These are phyloP conservation scores for Salvia splendens DNA, from an alignment of 257 asterid genomes.

Conservation along the genomic window DNA sequence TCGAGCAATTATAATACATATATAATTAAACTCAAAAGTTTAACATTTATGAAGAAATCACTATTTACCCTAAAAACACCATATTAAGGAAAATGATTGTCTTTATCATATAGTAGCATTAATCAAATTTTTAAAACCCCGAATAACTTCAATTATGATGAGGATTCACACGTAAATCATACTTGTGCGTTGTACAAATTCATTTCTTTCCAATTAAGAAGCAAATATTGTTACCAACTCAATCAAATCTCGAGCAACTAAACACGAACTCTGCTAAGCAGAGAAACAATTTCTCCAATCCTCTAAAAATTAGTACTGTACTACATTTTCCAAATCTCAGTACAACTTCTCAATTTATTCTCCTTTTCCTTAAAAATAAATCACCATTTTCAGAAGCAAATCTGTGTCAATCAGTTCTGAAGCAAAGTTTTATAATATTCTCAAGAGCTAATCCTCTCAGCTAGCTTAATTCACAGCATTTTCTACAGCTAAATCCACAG, in stretches of 20 bases:
- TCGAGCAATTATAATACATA: not conserved
- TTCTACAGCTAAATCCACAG: slow-evolving; percentile 27
- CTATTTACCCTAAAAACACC: not conserved
- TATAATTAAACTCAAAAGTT: not conserved
- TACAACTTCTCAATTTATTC: not conserved
- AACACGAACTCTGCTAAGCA: not conserved
- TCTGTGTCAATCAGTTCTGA: slow-evolving; percentile 9
- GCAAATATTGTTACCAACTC: not conserved
- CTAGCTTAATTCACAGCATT: slow-evolving; percentile 23
- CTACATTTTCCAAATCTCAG: slow-evolving; percentile 15
- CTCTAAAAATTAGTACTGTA: not conserved
- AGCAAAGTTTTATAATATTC: slow-evolving; percentile 23
- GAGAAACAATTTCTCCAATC: not conserved
- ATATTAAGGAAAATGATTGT: not conserved
- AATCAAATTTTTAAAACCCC: not conserved
- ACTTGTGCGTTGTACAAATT: not conserved
- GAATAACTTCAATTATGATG: not conserved
- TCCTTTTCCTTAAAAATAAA: not conserved
- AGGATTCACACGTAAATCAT: not conserved
- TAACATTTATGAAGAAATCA: not conserved
- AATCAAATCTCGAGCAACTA: slow-evolving; percentile 15
- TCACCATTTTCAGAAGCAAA: not conserved
- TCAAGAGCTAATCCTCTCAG: slow-evolving; percentile 12
- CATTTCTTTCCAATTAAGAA: not conserved
- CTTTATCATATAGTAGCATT: not conserved